phyloP scores from a whole-genome alignment of 177 flowering plant species.

The Vitis hybrid region DNA sequence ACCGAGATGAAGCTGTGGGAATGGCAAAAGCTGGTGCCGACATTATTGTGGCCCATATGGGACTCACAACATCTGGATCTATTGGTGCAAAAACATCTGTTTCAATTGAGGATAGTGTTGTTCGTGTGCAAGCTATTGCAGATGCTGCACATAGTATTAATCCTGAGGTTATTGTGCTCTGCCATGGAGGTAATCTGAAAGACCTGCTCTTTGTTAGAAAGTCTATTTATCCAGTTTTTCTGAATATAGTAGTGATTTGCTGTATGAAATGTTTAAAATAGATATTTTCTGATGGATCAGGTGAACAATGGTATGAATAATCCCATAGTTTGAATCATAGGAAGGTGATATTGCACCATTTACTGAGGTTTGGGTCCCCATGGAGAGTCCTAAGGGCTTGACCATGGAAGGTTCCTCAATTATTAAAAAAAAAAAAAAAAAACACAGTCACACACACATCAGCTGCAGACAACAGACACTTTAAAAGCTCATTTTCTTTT shows the following conservation, averaged over 20 bases:
- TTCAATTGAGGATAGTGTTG: constrained; percentile 78
- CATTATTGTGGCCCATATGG: constrained; percentile 96
- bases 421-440: too few species aligned
- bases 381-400: too few species aligned
- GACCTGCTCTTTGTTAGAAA: not conserved
- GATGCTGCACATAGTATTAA: constrained; percentile 81
- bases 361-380: too few species aligned
- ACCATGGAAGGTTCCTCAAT: too few species aligned
- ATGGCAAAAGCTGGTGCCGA: constrained; percentile 99
- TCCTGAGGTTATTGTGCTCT: constrained; percentile 71
- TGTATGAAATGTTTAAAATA: not conserved
- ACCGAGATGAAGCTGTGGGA: constrained; percentile 65
- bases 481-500: too few species aligned
- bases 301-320: too few species aligned
- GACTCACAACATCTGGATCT: constrained; percentile 90
- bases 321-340: too few species aligned
- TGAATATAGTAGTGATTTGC: not conserved
- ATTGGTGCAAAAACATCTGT: constrained; percentile 91
- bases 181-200: constrained; percentile 82
- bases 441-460: too few species aligned
- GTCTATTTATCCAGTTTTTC: not conserved
- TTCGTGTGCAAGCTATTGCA: constrained; percentile 81
- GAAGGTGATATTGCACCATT: too few species aligned
- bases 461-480: too few species aligned
- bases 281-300: not conserved